A percentile compares a stretch with the other conserved stretches of the same genome.
These are phyloP conservation scores for Didymella arachidicola DNA, from an alignment of 2,329 filamentous ascomycete genomes.

Conservation along the genomic window DNA sequence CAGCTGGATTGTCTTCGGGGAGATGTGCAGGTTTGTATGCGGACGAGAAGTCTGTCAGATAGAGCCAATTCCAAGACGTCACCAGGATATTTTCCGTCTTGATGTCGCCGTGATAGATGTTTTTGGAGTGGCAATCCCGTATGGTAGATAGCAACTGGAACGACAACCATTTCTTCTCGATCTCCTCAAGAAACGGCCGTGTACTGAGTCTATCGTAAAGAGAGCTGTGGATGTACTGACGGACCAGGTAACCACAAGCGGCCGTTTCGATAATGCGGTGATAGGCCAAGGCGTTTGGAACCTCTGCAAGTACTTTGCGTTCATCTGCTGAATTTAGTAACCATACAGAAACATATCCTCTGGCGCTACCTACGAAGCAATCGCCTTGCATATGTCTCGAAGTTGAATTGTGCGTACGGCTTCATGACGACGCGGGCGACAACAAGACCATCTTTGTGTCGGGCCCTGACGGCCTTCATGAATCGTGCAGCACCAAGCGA, in stretches of 20 bases:
- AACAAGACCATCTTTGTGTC: slow-evolving; percentile 88
- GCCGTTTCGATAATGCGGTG: slow-evolving; percentile 91
- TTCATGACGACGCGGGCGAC: slow-evolving; percentile 96
- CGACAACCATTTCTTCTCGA: slow-evolving; percentile 98
- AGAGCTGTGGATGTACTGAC: slow-evolving; percentile 95
- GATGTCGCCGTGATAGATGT: slow-evolving; percentile 96
- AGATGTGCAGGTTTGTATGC: slow-evolving; percentile 93
- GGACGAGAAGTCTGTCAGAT: slow-evolving; percentile 95
- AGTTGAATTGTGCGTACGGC: slow-evolving; percentile 80
- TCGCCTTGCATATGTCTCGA: slow-evolving; percentile 78
- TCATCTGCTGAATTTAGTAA: slow-evolving; percentile 66
- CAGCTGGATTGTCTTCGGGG: slow-evolving; percentile 94
- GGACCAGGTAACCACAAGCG: slow-evolving; percentile 88
- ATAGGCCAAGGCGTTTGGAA: slow-evolving; percentile 91
- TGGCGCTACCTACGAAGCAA: slow-evolving; percentile 71
- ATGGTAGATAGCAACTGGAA: slow-evolving; percentile 94
- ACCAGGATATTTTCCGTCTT: slow-evolving; percentile 97
- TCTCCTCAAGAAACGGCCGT: slow-evolving; percentile 92
- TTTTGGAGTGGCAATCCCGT: slow-evolving; percentile 86
- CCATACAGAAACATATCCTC: background rate
- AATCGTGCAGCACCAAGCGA: slow-evolving; percentile 91
- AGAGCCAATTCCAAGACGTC: slow-evolving; percentile 99
- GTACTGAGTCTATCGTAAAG: slow-evolving; percentile 96
- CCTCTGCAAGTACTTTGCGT: slow-evolving; percentile 76
- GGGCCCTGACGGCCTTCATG: slow-evolving; percentile 93